Percentiles rank a stretch among this genome's conserved stretches.
phyloP scores from a whole-genome alignment of 2,329 filamentous ascomycete species.

The Talaromyces sp. region DNA sequence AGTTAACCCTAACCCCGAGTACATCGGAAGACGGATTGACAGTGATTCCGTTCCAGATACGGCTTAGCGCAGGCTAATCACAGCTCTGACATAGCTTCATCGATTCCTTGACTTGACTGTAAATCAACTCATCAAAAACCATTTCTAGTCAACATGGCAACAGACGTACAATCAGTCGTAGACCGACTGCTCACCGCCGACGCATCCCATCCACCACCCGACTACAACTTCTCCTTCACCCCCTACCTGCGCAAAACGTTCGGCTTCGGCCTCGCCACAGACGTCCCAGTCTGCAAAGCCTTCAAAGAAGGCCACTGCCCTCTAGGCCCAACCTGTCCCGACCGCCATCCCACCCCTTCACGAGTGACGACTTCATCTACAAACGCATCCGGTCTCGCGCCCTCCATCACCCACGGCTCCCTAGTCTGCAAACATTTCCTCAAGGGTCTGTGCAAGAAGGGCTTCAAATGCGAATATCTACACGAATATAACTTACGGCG shows the following conservation, averaged over 20 bases:
- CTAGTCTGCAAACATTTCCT: slow-evolving; percentile 99
- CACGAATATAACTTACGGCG: slow-evolving; percentile 98
- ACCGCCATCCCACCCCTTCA: slow-evolving; percentile 66
- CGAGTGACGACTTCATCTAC: slow-evolving; percentile 45
- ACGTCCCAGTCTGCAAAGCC: slow-evolving; percentile 79
- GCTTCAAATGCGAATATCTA: slow-evolving; percentile 92
- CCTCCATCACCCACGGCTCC: slow-evolving; percentile 46
- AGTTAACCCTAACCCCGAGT: not conserved
- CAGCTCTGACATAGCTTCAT: slow-evolving; percentile 1
- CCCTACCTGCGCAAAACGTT: slow-evolving; percentile 81
- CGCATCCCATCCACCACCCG: slow-evolving; percentile 34
- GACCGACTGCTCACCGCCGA: slow-evolving; percentile 38
- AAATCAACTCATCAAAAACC: not conserved
- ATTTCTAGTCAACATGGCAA: slow-evolving; percentile 29
- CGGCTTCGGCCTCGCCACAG: slow-evolving; percentile 76
- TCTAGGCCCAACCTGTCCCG: slow-evolving; percentile 76
- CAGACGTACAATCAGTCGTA: slow-evolving; percentile 35
- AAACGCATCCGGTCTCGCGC: slow-evolving; percentile 42
- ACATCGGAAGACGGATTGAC: not conserved
- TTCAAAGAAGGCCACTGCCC: slow-evolving; percentile 86
- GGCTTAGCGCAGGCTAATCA: not conserved
- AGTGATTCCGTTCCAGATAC: not conserved
- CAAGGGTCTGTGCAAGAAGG: slow-evolving; percentile 95
- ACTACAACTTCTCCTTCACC: slow-evolving; percentile 75
- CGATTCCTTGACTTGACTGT: not conserved